A percentile compares a stretch with the other conserved stretches of the same genome.
Conservation (phyloP, 73 alveolate genomes). For the Urostyla sp. region DNA sequence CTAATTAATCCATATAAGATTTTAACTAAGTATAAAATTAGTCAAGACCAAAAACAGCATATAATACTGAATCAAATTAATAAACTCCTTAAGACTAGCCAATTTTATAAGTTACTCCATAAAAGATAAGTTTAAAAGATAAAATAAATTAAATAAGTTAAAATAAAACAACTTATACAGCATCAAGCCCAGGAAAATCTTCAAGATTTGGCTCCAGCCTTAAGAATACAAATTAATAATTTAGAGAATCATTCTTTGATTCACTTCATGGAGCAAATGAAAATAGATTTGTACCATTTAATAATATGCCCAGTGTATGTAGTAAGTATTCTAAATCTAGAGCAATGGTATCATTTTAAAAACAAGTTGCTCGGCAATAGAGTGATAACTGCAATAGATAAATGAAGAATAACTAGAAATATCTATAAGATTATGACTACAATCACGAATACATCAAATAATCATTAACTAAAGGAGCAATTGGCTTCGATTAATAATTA, state of each 20-base stretch:
- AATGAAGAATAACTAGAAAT: not conserved
- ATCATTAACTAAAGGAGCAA: conserved; percentile 2
- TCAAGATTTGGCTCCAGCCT: too few species aligned
- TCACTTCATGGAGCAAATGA: conserved; percentile 22
- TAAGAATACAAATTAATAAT: too few species aligned
- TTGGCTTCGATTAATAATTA: not conserved
- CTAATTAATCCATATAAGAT: too few species aligned
- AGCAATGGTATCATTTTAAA: not conserved
- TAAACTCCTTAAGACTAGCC: too few species aligned
- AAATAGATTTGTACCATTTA: conserved; percentile 39
- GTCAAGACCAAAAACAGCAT: too few species aligned
- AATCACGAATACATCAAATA: not conserved
- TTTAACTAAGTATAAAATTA: too few species aligned
- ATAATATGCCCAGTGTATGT: conserved; percentile 25
- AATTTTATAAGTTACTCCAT: too few species aligned
- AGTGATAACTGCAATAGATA: conserved; percentile 19
- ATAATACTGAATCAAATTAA: too few species aligned
- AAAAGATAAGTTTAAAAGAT: too few species aligned
- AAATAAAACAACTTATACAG: too few species aligned
- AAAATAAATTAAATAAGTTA: too few species aligned
- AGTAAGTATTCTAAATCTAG: not conserved
- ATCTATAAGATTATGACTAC: conserved; percentile 21
- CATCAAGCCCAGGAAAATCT: too few species aligned
- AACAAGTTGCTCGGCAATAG: conserved; percentile 14
- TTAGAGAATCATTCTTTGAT: conserved; percentile 44